These are phyloP conservation scores for Logfia minima DNA, from an alignment of 129 eudicot species.

Conservation along the genomic window DNA sequence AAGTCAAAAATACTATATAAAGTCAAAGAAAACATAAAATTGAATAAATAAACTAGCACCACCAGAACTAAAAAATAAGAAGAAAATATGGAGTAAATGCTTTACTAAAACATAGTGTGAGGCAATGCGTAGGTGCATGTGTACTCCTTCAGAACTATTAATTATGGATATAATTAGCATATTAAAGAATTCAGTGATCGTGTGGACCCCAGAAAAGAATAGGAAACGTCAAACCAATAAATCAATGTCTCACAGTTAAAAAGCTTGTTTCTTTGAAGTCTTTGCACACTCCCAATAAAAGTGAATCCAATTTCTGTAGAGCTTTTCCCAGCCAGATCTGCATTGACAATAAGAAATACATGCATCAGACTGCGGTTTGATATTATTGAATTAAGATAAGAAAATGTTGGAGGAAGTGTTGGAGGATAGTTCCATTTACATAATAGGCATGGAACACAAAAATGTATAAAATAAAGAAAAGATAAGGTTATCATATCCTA, in stretches of 20 bases:
- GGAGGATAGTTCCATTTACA: background rate
- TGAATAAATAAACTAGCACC: background rate
- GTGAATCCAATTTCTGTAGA: slow-evolving; percentile 87
- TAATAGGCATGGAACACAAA: background rate
- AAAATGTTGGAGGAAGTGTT: background rate
- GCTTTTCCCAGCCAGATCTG: slow-evolving; percentile 95
- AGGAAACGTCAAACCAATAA: slow-evolving; percentile 12
- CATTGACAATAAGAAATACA: slow-evolving; percentile 25
- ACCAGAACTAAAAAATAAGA: background rate
- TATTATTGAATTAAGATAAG: background rate
- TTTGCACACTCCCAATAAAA: slow-evolving; percentile 86
- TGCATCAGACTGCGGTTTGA: slow-evolving; percentile 1
- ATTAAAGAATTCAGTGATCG: slow-evolving; percentile 1
- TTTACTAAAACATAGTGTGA: background rate
- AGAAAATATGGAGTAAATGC: background rate
- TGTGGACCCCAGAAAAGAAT: slow-evolving; percentile 16
- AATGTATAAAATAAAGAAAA: background rate
- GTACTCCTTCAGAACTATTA: background rate
- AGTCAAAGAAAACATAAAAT: too few species aligned
- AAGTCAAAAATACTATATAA: background rate
- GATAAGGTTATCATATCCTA: slow-evolving; percentile 4
- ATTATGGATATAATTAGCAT: background rate
- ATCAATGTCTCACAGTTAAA: slow-evolving; percentile 59
- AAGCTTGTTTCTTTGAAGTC: slow-evolving; percentile 84
- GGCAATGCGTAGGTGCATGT: background rate